Evolutionary conservation across 2,329 filamentous ascomycete species (phyloP).

Genomic region (Aspergillus spinulosporus): DNA sequence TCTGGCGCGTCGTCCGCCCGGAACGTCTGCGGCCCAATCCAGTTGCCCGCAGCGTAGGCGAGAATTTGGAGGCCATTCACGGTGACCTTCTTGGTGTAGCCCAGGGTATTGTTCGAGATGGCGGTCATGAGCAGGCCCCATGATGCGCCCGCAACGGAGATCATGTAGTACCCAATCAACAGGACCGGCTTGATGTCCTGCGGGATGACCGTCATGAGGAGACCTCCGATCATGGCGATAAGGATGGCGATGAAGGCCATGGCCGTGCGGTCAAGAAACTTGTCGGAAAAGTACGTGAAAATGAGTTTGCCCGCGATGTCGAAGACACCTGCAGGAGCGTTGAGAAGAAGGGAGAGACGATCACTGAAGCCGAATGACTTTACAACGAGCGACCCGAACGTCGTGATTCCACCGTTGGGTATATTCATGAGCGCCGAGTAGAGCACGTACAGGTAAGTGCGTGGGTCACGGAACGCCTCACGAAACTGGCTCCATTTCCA

Average conservation of each 20-base stretch:
- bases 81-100: constrained; percentile 54
- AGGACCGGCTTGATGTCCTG: constrained; percentile 30
- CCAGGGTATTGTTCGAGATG: constrained; percentile 41
- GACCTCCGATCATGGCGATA: not conserved
- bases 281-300: not conserved
- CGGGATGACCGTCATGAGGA: not conserved
- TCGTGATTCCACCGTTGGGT: constrained; percentile 46
- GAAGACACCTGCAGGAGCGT: constrained; percentile 40
- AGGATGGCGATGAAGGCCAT: not conserved
- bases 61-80: constrained; percentile 50
- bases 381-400: constrained; percentile 45
- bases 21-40: constrained; percentile 49
- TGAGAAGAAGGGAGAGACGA: constrained; percentile 46
- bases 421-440: constrained; percentile 39
- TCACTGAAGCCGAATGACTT: constrained; percentile 46
- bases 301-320: not conserved
- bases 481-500: constrained; percentile 50
- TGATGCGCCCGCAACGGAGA: constrained; percentile 40
- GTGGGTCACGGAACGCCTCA: constrained; percentile 48
- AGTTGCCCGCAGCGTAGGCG: constrained; percentile 46
- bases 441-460: constrained; percentile 45
- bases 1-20: constrained; percentile 44
- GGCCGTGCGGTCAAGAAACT: not conserved
- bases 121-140: constrained; percentile 26
- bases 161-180: constrained; percentile 46